Conservation (phyloP, 108 stramenopile species). For the Stephanodiscus triporus region DNA sequence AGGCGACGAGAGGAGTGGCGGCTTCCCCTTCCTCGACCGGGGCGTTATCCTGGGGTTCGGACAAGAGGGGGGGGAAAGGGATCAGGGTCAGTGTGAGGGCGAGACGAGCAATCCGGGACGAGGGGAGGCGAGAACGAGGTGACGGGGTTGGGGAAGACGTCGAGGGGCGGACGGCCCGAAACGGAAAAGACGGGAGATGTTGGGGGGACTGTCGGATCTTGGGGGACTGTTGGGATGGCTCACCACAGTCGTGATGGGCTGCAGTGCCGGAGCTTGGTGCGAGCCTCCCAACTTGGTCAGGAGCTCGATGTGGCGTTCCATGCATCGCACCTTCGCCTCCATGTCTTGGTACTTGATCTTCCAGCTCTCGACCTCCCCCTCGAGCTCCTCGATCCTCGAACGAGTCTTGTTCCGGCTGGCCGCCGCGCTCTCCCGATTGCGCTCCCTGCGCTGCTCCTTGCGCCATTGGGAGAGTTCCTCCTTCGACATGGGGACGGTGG, state of each 20-base stretch:
- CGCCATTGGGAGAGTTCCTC: constrained; percentile 74
- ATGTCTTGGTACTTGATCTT: constrained; percentile 53
- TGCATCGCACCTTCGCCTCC: constrained; percentile 27
- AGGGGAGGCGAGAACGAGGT: constrained; percentile 1
- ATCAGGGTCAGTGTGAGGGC: constrained; percentile 7
- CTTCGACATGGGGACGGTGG: constrained; percentile 51
- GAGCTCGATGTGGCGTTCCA: constrained; percentile 38
- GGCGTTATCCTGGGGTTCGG: constrained; percentile 8
- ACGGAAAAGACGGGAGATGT: neutral
- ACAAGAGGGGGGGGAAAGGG: constrained; percentile 15
- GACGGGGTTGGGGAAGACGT: neutral
- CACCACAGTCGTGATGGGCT: constrained; percentile 7
- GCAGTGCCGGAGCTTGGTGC: neutral
- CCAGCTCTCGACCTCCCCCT: constrained; percentile 58
- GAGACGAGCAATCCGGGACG: neutral
- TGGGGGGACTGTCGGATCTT: constrained; percentile 19
- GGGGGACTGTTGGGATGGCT: constrained; percentile 34
- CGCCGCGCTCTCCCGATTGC: constrained; percentile 79
- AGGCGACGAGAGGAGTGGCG: neutral
- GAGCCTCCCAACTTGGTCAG: constrained; percentile 15
- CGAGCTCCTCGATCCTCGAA: constrained; percentile 62
- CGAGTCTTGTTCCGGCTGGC: constrained; percentile 67
- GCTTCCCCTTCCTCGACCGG: constrained; percentile 2
- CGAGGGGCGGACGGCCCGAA: neutral
- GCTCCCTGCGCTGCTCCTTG: constrained; percentile 78